A percentile compares a stretch with the other conserved stretches of the same genome.
phyloP scores from a whole-genome alignment of 2,329 filamentous ascomycete species.

The Sclerotinia subarctica region DNA sequence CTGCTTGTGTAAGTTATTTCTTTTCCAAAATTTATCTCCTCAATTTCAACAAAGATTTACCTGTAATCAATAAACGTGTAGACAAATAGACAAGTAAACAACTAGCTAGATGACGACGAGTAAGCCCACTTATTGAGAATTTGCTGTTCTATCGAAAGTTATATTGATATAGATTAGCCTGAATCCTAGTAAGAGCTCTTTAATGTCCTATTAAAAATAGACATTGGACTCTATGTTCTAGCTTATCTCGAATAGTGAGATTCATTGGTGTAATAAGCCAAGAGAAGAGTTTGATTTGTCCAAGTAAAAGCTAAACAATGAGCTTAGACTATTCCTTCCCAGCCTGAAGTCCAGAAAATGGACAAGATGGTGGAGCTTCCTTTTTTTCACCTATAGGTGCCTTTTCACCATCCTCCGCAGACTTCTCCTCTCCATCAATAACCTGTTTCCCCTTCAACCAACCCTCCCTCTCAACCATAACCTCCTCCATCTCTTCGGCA shows the following conservation, averaged over 20 bases:
- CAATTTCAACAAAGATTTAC: too few species aligned
- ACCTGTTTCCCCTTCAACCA: constrained; percentile 14
- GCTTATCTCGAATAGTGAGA: background rate
- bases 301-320: background rate
- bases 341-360: constrained; percentile 1
- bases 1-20: too few species aligned
- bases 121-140: too few species aligned
- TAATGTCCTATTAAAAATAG: too few species aligned
- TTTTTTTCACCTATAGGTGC: background rate
- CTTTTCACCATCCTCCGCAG: background rate
- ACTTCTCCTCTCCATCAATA: constrained; percentile 1
- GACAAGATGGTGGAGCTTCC: background rate
- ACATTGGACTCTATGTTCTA: too few species aligned
- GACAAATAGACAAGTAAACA: too few species aligned
- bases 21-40: too few species aligned
- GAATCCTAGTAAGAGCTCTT: too few species aligned
- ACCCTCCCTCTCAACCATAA: constrained; percentile 16
- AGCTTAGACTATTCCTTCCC: background rate
- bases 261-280: background rate
- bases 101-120: too few species aligned
- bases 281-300: background rate
- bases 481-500: constrained; percentile 13
- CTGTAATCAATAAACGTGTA: too few species aligned
- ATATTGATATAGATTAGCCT: too few species aligned
- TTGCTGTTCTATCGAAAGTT: too few species aligned